These are phyloP conservation scores for Aspergillus cavernicola DNA, from an alignment of 495 filamentous ascomycete species.

Conservation along the genomic window DNA sequence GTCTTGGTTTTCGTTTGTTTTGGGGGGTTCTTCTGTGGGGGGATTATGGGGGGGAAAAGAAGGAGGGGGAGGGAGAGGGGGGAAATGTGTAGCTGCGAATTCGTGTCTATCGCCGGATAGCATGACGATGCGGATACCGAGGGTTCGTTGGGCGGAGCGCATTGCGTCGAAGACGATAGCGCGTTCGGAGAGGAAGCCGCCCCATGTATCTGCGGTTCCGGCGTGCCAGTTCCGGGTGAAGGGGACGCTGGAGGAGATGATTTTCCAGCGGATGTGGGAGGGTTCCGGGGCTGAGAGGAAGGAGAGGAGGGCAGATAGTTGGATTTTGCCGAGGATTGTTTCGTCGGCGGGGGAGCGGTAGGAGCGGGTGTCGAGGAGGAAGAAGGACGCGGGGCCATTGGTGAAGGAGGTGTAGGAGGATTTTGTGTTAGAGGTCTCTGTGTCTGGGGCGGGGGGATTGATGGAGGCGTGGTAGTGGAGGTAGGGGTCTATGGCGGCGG, in stretches of 20 bases:
- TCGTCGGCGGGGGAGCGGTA: conserved; percentile 68
- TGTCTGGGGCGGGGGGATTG: conserved; percentile 65
- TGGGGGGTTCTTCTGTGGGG: no score
- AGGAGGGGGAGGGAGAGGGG: conserved; percentile 48
- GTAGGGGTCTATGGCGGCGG: conserved; percentile 79
- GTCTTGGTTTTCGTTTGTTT: conserved; percentile 34
- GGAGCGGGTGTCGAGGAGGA: conserved; percentile 87
- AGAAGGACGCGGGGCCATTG: conserved; percentile 88
- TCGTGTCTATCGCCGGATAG: conserved; percentile 91
- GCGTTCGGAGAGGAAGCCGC: conserved; percentile 78
- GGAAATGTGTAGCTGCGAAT: conserved; percentile 88
- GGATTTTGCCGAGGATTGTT: conserved; percentile 78
- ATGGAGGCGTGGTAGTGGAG: conserved; percentile 75
- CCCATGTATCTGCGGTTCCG: conserved; percentile 85
- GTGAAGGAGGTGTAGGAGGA: conserved; percentile 74
- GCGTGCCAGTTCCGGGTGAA: conserved; percentile 97
- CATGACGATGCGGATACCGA: conserved; percentile 74
- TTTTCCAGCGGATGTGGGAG: conserved; percentile 84
- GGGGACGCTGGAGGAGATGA: conserved; percentile 80
- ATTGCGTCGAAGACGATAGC: conserved; percentile 78
- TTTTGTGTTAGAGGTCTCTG: conserved; percentile 49
- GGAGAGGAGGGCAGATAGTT: conserved; percentile 72
- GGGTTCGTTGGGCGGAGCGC: conserved; percentile 71
- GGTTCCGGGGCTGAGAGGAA: conserved; percentile 70
- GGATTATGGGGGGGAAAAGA: no score